phyloP scores from a whole-genome alignment of 164 flowering plant genomes.

The Magnolia sinica region DNA sequence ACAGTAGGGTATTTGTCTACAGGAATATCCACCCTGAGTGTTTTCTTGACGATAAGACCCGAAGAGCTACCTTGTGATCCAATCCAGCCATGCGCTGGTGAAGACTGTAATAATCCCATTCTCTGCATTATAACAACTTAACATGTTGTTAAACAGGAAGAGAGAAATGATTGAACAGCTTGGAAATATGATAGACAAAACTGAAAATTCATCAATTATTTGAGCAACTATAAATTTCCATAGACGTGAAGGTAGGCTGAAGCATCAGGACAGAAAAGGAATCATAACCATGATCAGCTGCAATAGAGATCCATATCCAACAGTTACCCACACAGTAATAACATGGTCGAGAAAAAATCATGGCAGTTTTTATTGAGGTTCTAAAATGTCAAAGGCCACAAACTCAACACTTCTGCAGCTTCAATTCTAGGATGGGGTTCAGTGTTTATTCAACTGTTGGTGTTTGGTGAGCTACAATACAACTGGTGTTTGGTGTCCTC shows the following conservation, averaged over 20 bases:
- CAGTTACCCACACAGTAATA: not conserved
- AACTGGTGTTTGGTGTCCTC: not conserved
- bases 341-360: not conserved
- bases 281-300: not conserved
- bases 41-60: conserved; percentile 76
- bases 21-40: conserved; percentile 73
- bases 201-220: not conserved
- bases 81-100: conserved; percentile 77
- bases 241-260: not conserved
- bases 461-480: no score
- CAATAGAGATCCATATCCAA: not conserved
- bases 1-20: conserved; percentile 39
- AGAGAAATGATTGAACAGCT: not conserved
- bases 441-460: no score
- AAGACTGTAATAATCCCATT: conserved; percentile 52
- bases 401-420: not conserved
- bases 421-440: no score
- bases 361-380: not conserved
- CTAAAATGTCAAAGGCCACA: not conserved
- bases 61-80: conserved; percentile 84
- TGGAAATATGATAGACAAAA: not conserved
- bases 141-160: conserved; percentile 7
- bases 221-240: not conserved
- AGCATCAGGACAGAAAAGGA: not conserved
- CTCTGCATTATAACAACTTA: conserved; percentile 49